Base-by-base conservation (phyloP, 2,329 filamentous ascomycete species). In the Alternaria rosae region DNA sequence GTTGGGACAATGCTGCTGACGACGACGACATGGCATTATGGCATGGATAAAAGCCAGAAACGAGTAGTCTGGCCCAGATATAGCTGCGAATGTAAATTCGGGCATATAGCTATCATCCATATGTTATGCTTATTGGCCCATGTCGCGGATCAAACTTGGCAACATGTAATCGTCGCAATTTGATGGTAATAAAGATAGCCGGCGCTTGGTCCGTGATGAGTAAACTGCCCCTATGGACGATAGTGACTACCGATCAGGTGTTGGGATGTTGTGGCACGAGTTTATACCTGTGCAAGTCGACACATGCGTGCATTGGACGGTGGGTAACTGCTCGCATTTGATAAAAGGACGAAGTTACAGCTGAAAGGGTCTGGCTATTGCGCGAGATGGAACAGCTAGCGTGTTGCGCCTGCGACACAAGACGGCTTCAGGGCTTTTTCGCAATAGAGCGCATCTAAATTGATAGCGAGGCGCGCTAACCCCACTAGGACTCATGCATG, bases 371-470 rank as follows among this genome's bases (percentile, higher is more conserved):
- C 25, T 35, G 44, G 51, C 23, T 32, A 28, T 52, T 26, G 32
- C 54, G 43, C 32, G 11, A 61, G 45, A 42, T 53, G 55, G 32
- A 62, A 59, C 55, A 50, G 50, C 55, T 62, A 71, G 69, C 61
- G 66, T 57, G 55, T 55, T 45, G 56, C 51, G 61, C 65, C 55
- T 66, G 62, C 61, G 61, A 68, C 65, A 67, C 62, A 53, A 62
- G 59, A 50, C 62, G 54, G 54, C 65, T 65, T 65, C 65, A 35
- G 53, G 50, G 59, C 64, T 67, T 65, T 67, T 69, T 67, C 65
- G 67, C 70, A 70, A 74, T 73, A 67, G 69, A 69, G 68, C 62
- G 66, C 70, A 60, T 72, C 61, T 72, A 69, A 58, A 67, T 35
- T 50, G 47, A 32, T 65, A 60, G 70, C 57, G 38, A 63, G 48